Evolutionary conservation across 176 grass and related monocot species (phyloP).

Genomic region (Carex kokanica): DNA sequence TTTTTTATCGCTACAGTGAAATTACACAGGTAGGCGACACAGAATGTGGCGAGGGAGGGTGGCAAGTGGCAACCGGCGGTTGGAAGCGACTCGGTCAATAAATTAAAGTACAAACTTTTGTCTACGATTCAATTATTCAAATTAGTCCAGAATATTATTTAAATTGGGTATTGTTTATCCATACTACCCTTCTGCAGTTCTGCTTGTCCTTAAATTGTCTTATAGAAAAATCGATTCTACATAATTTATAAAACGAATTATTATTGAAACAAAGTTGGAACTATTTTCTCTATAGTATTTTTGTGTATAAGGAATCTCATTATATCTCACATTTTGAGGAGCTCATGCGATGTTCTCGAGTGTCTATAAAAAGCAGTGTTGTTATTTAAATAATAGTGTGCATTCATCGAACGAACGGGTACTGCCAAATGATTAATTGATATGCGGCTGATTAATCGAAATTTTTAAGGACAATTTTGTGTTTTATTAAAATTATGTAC

Average conservation of each 20-base stretch:
- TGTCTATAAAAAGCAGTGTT: background rate
- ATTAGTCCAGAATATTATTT: background rate
- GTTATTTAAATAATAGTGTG: too few species aligned
- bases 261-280: too few species aligned
- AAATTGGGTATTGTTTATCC: background rate
- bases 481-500: too few species aligned
- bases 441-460: too few species aligned
- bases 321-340: background rate
- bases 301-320: background rate
- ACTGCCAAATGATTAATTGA: too few species aligned
- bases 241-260: background rate
- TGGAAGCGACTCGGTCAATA: background rate
- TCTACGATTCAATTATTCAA: background rate
- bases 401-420: too few species aligned
- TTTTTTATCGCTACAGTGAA: background rate
- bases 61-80: too few species aligned
- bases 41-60: background rate
- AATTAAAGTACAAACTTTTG: background rate
- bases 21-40: background rate
- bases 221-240: background rate
- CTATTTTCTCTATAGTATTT: too few species aligned
- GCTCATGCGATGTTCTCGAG: background rate
- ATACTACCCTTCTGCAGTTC: background rate
- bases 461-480: too few species aligned
- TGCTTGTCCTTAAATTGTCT: too few species aligned